A percentile compares a stretch with the other conserved stretches of the same genome.
Evolutionary conservation across 495 filamentous ascomycete genomes (phyloP).

Genomic region (Penicillium pancosmium): DNA sequence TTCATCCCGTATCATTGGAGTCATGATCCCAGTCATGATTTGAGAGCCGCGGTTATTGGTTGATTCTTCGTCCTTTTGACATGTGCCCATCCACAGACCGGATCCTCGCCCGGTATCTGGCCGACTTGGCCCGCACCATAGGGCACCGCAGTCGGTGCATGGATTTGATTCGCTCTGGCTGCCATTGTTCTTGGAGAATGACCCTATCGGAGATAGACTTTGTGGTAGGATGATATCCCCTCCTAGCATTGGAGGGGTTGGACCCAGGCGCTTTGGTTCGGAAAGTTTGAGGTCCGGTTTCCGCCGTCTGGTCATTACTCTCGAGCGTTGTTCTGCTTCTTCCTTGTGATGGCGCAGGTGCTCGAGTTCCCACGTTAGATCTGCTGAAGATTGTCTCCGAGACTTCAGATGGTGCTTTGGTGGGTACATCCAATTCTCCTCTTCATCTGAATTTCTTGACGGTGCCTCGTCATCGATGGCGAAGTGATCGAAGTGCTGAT

Average conservation of each 20-base stretch:
- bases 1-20: slow-evolving; percentile 26
- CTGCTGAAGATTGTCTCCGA: slow-evolving; percentile 49
- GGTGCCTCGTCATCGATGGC: slow-evolving; percentile 56
- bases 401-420: slow-evolving; percentile 33
- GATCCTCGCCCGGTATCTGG: slow-evolving; percentile 36
- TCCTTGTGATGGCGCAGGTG: slow-evolving; percentile 55
- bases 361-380: slow-evolving; percentile 54
- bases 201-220: slow-evolving; percentile 78
- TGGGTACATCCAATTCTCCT: slow-evolving; percentile 38
- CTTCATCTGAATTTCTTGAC: slow-evolving; percentile 36
- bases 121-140: slow-evolving; percentile 43
- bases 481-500: slow-evolving; percentile 65
- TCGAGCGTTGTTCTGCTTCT: slow-evolving; percentile 43
- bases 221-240: slow-evolving; percentile 71
- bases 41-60: slow-evolving; percentile 12
- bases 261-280: slow-evolving; percentile 53
- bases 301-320: slow-evolving; percentile 23
- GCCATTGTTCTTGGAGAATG: slow-evolving; percentile 63
- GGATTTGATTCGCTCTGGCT: slow-evolving; percentile 6
- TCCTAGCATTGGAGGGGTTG: slow-evolving; percentile 84
- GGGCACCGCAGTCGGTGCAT: slow-evolving; percentile 33
- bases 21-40: slow-evolving; percentile 28
- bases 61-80: slow-evolving; percentile 26
- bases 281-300: slow-evolving; percentile 29
- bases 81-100: slow-evolving; percentile 71